A percentile compares a stretch with the other conserved stretches of the same genome.
Conservation (phyloP, 106 monocot genomes). For the Agapanthus africanus region DNA sequence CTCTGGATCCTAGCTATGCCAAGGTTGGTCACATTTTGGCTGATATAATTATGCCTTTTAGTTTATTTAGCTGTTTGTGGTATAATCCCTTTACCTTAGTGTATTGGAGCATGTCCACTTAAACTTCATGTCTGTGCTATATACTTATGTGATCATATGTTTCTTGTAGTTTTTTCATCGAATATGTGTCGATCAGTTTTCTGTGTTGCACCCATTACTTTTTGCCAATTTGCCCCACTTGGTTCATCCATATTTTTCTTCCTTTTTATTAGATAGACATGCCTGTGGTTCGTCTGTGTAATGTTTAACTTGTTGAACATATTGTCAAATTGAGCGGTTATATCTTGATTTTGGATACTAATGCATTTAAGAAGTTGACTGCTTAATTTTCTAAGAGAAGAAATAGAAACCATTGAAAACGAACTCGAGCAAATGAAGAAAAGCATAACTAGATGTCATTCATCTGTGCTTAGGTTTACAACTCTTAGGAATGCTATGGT, state of each 20-base stretch:
- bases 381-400: neutral
- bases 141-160: constrained; percentile 3
- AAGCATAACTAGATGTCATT: neutral
- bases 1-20: constrained; percentile 70
- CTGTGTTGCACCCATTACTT: too few species aligned
- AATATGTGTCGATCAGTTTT: neutral
- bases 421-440: neutral
- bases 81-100: neutral
- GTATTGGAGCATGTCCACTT: constrained; percentile 2
- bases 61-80: constrained; percentile 4
- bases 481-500: neutral
- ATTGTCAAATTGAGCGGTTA: neutral
- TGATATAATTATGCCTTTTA: neutral
- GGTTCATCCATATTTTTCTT: too few species aligned
- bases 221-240: too few species aligned
- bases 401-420: neutral
- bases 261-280: neutral
- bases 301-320: neutral
- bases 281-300: neutral
- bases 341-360: neutral
- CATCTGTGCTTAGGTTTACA: neutral
- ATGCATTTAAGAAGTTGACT: neutral
- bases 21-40: constrained; percentile 46
- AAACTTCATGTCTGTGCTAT: neutral
- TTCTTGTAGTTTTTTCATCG: neutral